Conservation (phyloP, 352 stramenopile species). For the Phytophthora cajani region DNA sequence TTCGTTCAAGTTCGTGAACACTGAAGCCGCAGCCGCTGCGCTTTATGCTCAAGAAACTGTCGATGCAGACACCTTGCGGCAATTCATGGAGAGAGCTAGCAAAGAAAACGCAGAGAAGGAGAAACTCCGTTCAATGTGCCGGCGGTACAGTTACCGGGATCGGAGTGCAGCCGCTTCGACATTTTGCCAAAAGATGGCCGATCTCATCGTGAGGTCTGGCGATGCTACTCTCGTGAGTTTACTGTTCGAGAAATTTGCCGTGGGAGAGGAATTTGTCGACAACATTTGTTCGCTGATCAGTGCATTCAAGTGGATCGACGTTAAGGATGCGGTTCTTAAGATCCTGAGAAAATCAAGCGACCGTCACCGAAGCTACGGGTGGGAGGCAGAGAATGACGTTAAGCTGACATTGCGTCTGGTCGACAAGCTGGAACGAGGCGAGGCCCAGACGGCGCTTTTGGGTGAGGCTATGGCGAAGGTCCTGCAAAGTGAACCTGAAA, state of each 20-base stretch:
- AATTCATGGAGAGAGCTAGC: constrained; percentile 15
- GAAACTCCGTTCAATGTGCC: not conserved
- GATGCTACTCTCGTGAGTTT: constrained; percentile 1
- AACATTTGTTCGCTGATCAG: not conserved
- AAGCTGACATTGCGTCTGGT: constrained; percentile 10
- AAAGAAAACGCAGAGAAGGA: not conserved
- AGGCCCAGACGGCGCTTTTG: constrained; percentile 1
- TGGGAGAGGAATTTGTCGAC: not conserved
- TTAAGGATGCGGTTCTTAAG: constrained; percentile 3
- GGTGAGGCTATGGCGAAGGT: constrained; percentile 1
- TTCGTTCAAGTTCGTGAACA: constrained; percentile 12
- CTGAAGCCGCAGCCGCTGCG: constrained; percentile 6
- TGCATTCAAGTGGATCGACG: constrained; percentile 13
- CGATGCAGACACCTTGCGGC: not conserved
- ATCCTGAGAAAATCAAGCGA: not conserved
- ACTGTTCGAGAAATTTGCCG: constrained; percentile 2
- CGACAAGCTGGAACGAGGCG: not conserved
- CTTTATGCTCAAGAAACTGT: not conserved
- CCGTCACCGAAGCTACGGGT: not conserved
- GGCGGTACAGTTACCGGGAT: not conserved
- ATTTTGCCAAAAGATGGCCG: not conserved
- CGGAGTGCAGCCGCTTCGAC: not conserved
- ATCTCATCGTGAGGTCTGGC: not conserved
- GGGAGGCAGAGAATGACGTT: not conserved
- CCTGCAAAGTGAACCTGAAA: not conserved